Evolutionary conservation across 2,329 filamentous ascomycete species (phyloP).

Genomic region (Ceratocystis colombiana): DNA sequence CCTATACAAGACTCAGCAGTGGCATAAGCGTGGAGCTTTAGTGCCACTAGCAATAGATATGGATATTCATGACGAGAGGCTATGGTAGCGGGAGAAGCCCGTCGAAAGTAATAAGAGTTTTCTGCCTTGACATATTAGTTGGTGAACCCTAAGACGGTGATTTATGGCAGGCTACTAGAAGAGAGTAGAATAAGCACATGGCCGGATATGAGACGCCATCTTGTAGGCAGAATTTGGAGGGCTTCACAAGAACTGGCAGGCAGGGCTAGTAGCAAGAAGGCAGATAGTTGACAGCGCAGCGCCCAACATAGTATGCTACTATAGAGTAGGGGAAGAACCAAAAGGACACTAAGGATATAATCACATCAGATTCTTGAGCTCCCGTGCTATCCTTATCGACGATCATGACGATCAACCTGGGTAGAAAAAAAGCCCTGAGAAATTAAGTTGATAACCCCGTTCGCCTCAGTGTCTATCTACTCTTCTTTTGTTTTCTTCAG

Average conservation of each 20-base stretch:
- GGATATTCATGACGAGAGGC: background rate
- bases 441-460: background rate
- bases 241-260: background rate
- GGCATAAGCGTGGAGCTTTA: background rate
- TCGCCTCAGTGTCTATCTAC: background rate
- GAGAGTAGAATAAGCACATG: no score
- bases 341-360: background rate
- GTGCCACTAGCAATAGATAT: background rate
- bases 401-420: constrained; percentile 10
- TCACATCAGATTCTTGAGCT: background rate
- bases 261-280: no score
- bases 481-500: background rate
- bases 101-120: no score
- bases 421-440: background rate
- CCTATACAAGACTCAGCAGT: background rate
- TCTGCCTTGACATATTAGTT: no score
- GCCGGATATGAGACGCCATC: no score
- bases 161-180: no score
- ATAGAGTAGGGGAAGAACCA: no score
- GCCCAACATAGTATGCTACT: no score
- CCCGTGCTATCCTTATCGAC: constrained; percentile 4
- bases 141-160: no score
- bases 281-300: no score
- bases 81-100: no score
- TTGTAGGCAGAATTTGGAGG: background rate